Percentiles rank a stretch among this genome's conserved stretches.
phyloP scores from a whole-genome alignment of 2,329 filamentous ascomycete genomes.

The Paradendryphiella salina region DNA sequence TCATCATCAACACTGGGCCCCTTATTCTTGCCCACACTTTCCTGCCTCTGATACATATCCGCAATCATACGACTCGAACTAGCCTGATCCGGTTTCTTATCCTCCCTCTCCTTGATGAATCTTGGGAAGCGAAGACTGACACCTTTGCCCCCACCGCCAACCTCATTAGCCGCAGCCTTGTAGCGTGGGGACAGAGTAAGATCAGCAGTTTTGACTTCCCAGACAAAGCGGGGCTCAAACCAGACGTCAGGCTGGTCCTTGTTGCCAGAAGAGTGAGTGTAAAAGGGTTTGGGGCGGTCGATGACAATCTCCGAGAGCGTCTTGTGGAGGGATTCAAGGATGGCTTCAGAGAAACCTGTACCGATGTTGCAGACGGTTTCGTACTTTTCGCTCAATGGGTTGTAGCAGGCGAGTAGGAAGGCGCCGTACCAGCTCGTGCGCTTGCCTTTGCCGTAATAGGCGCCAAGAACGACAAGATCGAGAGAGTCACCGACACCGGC shows the following conservation, averaged over 20 bases:
- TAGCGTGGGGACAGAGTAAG: conserved; percentile 90
- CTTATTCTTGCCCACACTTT: conserved; percentile 84
- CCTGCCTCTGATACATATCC: conserved; percentile 96
- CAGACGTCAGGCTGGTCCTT: conserved; percentile 98
- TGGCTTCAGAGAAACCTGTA: conserved; percentile 92
- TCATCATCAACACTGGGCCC: conserved; percentile 90
- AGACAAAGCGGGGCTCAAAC: conserved; percentile 93
- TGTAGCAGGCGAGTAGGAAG: conserved; percentile 94
- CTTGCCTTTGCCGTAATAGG: conserved; percentile 93
- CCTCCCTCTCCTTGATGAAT: conserved; percentile 88
- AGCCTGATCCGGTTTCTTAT: conserved; percentile 93
- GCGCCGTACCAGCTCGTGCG: conserved; percentile 94
- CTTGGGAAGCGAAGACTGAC: conserved; percentile 89
- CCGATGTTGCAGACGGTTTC: conserved; percentile 99
- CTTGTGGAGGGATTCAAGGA: conserved; percentile 83
- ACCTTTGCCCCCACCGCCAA: conserved; percentile 71
- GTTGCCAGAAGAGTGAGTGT: conserved; percentile 77
- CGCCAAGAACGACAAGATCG: conserved; percentile 92
- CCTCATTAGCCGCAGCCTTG: conserved; percentile 83
- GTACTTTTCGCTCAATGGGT: conserved; percentile 75
- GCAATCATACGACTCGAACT: conserved; percentile 83
- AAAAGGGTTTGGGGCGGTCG: conserved; percentile 91
- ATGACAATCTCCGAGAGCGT: conserved; percentile 78
- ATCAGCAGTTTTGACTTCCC: conserved; percentile 98
- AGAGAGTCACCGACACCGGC: conserved; percentile 91